Base-by-base conservation (phyloP, 2,329 filamentous ascomycete species). In the Nemania sp. region DNA sequence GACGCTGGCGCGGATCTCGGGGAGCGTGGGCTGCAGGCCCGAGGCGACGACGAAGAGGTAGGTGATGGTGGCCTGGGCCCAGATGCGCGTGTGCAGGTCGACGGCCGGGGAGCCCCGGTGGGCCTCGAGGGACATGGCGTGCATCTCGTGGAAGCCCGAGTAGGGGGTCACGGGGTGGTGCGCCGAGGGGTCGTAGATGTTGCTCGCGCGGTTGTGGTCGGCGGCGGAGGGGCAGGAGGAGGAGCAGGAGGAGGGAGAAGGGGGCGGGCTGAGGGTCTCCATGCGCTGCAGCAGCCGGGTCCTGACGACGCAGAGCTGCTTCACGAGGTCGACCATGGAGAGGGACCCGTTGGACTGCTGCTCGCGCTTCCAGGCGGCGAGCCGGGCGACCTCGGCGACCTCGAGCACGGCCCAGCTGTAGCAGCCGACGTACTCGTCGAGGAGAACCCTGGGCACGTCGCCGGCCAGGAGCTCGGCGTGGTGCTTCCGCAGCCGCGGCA, bases 291-390 rank as follows among this genome's bases (percentile, higher is more conserved):
- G 63, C 4, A 73, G 51, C 2, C 60, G 50, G 13, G 15, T 5
- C 18, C 68, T 62, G 20, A 73, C 66, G 21, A 42, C 47, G 40
- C 59, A 53, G 11, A 64, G 60, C 9, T 58, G 59, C 15, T 51
- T 61, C 72, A 68, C 54, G 18, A 71, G 65, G 9, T 70, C 65
- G 13, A 60, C 34, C 54, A 78, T 72, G 11, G 80, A 80, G 1
- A 86, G 73, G 0, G 75, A 76, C 4, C 80, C 80, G 4, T 70
- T 65, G 48, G 70, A 69, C 49, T 75, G 78, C 62, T 77, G 77
- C 20, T 78, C 72, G 65, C 80, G 79, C 72, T 87, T 88, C 80
- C 82, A 86, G 1, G 79, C 76, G 53, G 84, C 79, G 6, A 89
- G 75, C 0, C 77, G 71, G 13, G 84, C 76, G 48, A 85, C 80